These are phyloP conservation scores for Aspergillus hancockii DNA, from an alignment of 495 filamentous ascomycete genomes.

Conservation along the genomic window DNA sequence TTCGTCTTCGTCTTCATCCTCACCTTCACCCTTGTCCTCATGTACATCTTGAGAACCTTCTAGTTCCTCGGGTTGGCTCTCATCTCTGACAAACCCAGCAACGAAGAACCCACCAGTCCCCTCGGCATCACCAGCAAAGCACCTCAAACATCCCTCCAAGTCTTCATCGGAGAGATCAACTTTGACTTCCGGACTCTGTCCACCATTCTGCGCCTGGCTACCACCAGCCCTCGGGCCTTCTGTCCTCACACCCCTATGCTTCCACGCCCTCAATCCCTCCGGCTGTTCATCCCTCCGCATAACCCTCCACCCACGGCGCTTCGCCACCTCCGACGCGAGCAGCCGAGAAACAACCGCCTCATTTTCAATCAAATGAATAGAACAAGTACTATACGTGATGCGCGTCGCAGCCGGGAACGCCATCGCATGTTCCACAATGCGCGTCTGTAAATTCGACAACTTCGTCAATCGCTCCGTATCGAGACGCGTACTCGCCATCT, in stretches of 20 bases:
- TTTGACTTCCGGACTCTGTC: conserved; percentile 1
- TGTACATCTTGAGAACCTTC: conserved; percentile 7
- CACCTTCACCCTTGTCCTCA: conserved; percentile 16
- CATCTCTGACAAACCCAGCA: conserved; percentile 61
- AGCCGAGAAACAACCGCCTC: conserved; percentile 77
- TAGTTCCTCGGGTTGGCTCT: conserved; percentile 3
- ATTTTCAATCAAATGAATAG: conserved; percentile 82
- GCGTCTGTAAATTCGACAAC: conserved; percentile 74
- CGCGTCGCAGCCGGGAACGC: conserved; percentile 72
- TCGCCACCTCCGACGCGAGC: conserved; percentile 64
- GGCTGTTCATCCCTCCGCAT: conserved; percentile 70
- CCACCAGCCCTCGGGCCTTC: conserved; percentile 9
- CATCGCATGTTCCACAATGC: conserved; percentile 79
- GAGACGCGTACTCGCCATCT: conserved; percentile 25
- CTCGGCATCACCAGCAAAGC: conserved; percentile 74
- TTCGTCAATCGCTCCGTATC: conserved; percentile 60
- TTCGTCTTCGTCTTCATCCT: conserved; percentile 26
- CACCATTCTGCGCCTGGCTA: conserved; percentile 9
- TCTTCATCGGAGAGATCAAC: conserved; percentile 49
- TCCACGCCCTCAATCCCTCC: conserved; percentile 69
- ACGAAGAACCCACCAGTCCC: conserved; percentile 79
- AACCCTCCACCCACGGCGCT: conserved; percentile 72
- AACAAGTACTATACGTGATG: conserved; percentile 93
- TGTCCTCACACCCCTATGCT: conserved; percentile 60
- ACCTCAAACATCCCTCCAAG: conserved; percentile 77